Percentiles rank a stretch among this genome's conserved stretches.
Conservation (phyloP, 2,329 filamentous ascomycete species). For the Sphaerulina vaccinii region DNA sequence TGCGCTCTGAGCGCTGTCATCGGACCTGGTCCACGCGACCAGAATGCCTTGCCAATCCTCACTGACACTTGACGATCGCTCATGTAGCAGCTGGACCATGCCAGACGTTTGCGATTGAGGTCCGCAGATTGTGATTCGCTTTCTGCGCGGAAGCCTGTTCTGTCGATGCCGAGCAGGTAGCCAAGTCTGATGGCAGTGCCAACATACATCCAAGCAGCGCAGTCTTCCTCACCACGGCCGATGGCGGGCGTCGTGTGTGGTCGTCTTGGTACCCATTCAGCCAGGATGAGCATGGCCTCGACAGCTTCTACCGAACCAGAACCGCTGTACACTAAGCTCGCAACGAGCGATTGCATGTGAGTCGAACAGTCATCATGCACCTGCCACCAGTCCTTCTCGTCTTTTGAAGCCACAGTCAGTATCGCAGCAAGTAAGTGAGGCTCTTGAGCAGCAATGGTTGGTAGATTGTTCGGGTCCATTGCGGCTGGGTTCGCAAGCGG, state of each 20-base stretch:
- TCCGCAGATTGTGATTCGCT: slow-evolving; percentile 32
- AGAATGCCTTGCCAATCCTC: slow-evolving; percentile 37
- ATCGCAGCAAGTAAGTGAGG: slow-evolving; percentile 36
- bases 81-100: slow-evolving; percentile 39
- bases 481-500: slow-evolving; percentile 34
- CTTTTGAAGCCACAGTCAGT: slow-evolving; percentile 37
- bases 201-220: slow-evolving; percentile 38
- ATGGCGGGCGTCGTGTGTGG: slow-evolving; percentile 32
- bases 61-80: slow-evolving; percentile 37
- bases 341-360: slow-evolving; percentile 38
- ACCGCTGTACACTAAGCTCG: slow-evolving; percentile 34
- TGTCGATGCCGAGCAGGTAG: slow-evolving; percentile 37
- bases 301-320: slow-evolving; percentile 36
- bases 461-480: slow-evolving; percentile 33
- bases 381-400: slow-evolving; percentile 36
- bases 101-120: slow-evolving; percentile 35
- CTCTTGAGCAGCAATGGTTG: slow-evolving; percentile 31
- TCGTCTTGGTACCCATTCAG: slow-evolving; percentile 36
- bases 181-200: slow-evolving; percentile 37
- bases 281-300: slow-evolving; percentile 37
- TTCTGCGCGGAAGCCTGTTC: slow-evolving; percentile 35
- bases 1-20: slow-evolving; percentile 36
- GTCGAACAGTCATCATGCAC: slow-evolving; percentile 35
- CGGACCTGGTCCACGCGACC: slow-evolving; percentile 36
- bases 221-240: slow-evolving; percentile 37